These are phyloP conservation scores for Stenogyne calaminthoides DNA, from an alignment of 305 asterid species.

Conservation along the genomic window DNA sequence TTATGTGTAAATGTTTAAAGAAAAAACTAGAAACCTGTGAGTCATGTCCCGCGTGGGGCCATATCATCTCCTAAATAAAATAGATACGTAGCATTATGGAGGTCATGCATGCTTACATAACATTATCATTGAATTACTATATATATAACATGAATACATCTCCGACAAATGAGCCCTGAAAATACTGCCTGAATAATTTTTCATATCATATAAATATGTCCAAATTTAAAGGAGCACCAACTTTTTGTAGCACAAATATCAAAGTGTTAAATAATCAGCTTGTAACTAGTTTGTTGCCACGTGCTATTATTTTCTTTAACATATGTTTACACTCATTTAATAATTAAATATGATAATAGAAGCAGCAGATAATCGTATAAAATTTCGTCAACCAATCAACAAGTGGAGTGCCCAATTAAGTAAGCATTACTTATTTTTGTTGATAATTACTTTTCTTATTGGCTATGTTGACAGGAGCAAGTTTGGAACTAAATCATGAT, in stretches of 20 bases:
- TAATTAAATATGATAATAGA: background rate
- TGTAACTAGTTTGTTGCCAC: background rate
- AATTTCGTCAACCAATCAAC: background rate
- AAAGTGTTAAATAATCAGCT: background rate
- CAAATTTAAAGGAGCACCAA: background rate
- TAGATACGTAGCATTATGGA: background rate
- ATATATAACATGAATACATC: background rate
- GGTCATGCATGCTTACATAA: background rate
- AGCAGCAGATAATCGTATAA: background rate
- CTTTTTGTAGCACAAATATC: background rate
- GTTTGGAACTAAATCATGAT: conserved; percentile 44
- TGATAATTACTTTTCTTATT: conserved; percentile 2
- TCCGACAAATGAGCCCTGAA: background rate
- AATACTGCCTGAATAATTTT: background rate
- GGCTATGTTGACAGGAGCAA: conserved; percentile 29
- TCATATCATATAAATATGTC: background rate
- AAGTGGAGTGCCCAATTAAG: background rate
- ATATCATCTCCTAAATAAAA: background rate
- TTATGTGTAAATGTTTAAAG: background rate
- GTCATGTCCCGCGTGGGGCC: background rate
- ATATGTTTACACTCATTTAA: background rate
- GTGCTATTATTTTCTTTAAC: background rate
- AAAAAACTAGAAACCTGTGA: background rate
- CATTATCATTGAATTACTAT: background rate
- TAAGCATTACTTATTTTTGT: background rate